phyloP scores from a whole-genome alignment of 2,329 filamentous ascomycete species.

The Colletotrichum coccodes region DNA sequence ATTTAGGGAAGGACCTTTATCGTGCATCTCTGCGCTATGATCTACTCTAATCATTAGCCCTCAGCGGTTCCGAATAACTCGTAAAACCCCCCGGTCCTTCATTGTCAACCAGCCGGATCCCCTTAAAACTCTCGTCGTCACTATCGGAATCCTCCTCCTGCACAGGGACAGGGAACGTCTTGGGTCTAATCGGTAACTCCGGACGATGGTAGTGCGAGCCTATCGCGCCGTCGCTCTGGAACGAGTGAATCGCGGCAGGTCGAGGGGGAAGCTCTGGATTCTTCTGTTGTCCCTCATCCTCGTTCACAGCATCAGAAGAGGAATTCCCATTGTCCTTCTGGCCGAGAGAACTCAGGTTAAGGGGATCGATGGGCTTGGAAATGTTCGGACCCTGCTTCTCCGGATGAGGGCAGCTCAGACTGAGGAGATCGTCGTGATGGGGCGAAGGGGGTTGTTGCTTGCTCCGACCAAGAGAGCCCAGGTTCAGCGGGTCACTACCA shows the following conservation, averaged over 20 bases:
- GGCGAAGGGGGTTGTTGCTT: slow-evolving; percentile 8
- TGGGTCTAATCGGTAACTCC: slow-evolving; percentile 15
- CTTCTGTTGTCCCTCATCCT: not conserved
- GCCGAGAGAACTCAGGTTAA: slow-evolving; percentile 1
- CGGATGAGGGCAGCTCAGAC: not conserved
- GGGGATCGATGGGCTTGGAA: not conserved
- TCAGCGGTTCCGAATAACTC: slow-evolving; percentile 14
- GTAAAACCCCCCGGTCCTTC: slow-evolving; percentile 37
- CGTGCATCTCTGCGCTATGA: not conserved
- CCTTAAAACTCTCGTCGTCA: slow-evolving; percentile 48
- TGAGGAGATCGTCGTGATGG: slow-evolving; percentile 11
- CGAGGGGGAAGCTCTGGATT: not conserved
- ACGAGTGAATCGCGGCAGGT: slow-evolving; percentile 6
- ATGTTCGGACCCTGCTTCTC: not conserved
- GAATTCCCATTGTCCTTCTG: not conserved
- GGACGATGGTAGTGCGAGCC: slow-evolving; percentile 7
- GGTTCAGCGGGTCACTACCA: slow-evolving; percentile 12
- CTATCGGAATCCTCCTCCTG: slow-evolving; percentile 14
- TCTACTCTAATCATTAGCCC: slow-evolving; percentile 1
- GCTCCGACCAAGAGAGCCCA: not conserved
- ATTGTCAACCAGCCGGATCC: slow-evolving; percentile 51
- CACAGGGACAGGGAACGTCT: slow-evolving; percentile 13
- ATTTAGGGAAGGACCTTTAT: too few relatives aligned
- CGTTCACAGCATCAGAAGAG: not conserved
- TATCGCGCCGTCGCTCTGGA: slow-evolving; percentile 24